Evolutionary conservation across 257 asterid genomes (phyloP), one percentile per base, ranked within the genome.

Genomic region (Galeopsis tetrahit): DNA sequence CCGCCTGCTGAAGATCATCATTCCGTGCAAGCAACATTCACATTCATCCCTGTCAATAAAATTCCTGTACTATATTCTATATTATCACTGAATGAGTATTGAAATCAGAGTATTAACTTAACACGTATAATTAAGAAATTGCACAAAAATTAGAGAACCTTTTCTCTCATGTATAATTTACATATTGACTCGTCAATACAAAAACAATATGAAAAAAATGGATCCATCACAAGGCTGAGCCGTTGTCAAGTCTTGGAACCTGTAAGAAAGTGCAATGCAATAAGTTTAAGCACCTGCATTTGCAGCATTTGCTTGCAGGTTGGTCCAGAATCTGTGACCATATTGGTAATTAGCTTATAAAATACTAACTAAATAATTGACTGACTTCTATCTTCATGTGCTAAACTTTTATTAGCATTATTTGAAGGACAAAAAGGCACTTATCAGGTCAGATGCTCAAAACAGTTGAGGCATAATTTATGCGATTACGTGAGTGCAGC

Each of bases 231-330:
- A 14, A 43, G 33, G 52, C 21, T 44, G 62, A 63, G 35, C 40
- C 32, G 11, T 8, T 44, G 43, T 70, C 48, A 70, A 44, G 13
- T 63, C 77, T 35, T 76, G 17, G 73, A 42, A 44, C 80, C 80
- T 70, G 73, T n/a, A 69, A 76, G 44, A 63, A 46, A 69, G 8
- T 0, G 61, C 11, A 4, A 55, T 17, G 13, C 65, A 38, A 58
- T 58, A 34, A 58, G 64, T 58, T 34, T 10, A 58, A 58, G 64
- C 42, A 49, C 34, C 15, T 42, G 72, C 67, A 68, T 52, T 42
- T 35, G 70, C 63, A 61, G 39, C 13, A 46, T 71, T 71, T 28
- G 5, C 36, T 55, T 6, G 28, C 28, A 49, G 36, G 36, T 55
- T 7, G 36, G 62, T 56, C 34, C 2, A 9, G 33, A 14, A 53